Base-by-base conservation (phyloP, 331 rosid species). In the Prunus yedoensis region DNA sequence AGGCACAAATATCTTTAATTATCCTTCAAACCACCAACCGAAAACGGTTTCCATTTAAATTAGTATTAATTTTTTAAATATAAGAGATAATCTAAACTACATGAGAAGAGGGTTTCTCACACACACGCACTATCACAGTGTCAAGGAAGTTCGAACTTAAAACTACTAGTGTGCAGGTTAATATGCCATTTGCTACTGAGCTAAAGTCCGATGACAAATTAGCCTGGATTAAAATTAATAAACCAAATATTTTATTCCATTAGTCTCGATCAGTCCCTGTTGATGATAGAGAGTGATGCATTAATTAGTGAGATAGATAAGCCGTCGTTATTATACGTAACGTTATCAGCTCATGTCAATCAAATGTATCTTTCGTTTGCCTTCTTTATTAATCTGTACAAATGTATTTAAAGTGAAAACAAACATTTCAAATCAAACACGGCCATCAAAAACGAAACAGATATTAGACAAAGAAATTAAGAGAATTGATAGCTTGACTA, bases 401-500 rank as follows among this genome's bases (percentile, higher is more conserved):
- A 63, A 47, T 71, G 74, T 47, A 71, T 71, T 75, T 15, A 56
- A 35, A n/a, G 17, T 67, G 81, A 72, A 81, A 73, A 68, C 68
- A 14, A 23, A 45, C 66, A 50, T 16, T n/a, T 49, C 71, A 49
- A n/a, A 41, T 35, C 53, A 66, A 77, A 28, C 10, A 23, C 43
- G 54, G 65, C 76, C 57, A 45, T 28, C 1, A 50, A 38, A 17
- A 25, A 49, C 32, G 32, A 47, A 59, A 50, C 83, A 70, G 43
- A 38, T n/a, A 41, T 17, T 5, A 53, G 77, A 75, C 50, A 23
- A 71, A 38, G 62, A 47, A 54, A 77, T 38, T 38, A 38, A 38
- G 67, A 77, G 61, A 51, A 51, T 57, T 66, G 54, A 38, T 77
- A 67, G 47, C 80, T 77, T 66, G 91, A 87, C 60, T 59, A 83